Evolutionary conservation across 2,329 filamentous ascomycete genomes (phyloP).

Genomic region (Aspergillus oerlinghausenensis): DNA sequence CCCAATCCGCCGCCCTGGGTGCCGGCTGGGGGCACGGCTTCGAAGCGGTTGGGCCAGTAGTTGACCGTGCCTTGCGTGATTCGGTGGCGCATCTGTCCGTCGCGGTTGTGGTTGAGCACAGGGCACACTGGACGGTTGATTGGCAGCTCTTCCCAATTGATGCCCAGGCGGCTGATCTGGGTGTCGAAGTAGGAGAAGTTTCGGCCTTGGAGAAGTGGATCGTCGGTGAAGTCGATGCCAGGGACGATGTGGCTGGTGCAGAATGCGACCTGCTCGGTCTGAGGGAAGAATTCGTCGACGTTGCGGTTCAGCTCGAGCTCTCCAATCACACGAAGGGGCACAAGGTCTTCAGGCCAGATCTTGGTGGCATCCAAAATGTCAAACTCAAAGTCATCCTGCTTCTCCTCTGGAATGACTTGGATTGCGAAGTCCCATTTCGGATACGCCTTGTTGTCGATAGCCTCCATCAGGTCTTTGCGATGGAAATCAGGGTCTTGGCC

Average conservation of each 20-base stretch:
- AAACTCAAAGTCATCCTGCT: slow-evolving; percentile 75
- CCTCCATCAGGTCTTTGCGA: slow-evolving; percentile 69
- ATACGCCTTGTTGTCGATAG: slow-evolving; percentile 66
- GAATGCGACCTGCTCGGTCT: slow-evolving; percentile 80
- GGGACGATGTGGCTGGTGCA: slow-evolving; percentile 76
- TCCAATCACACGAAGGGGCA: slow-evolving; percentile 73
- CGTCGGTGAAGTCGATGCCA: slow-evolving; percentile 71
- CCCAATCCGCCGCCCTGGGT: slow-evolving; percentile 64
- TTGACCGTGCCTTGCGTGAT: slow-evolving; percentile 71
- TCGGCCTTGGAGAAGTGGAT: slow-evolving; percentile 68
- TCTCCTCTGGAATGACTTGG: slow-evolving; percentile 68
- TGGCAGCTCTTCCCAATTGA: slow-evolving; percentile 72
- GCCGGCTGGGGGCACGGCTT: slow-evolving; percentile 58
- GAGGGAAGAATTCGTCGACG: slow-evolving; percentile 74
- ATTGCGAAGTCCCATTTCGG: slow-evolving; percentile 80
- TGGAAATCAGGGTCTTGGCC: slow-evolving; percentile 79
- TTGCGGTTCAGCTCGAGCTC: slow-evolving; percentile 76
- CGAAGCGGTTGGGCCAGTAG: slow-evolving; percentile 74
- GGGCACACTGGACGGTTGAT: slow-evolving; percentile 73
- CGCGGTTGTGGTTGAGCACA: slow-evolving; percentile 71
- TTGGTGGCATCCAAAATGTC: slow-evolving; percentile 84
- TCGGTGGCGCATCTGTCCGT: slow-evolving; percentile 67
- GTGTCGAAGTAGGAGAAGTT: slow-evolving; percentile 57
- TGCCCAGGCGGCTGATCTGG: slow-evolving; percentile 63
- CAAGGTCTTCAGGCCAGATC: slow-evolving; percentile 73